These are phyloP conservation scores for Sporothrix variecibatus DNA, from an alignment of 2,329 filamentous ascomycete species.

Conservation along the genomic window DNA sequence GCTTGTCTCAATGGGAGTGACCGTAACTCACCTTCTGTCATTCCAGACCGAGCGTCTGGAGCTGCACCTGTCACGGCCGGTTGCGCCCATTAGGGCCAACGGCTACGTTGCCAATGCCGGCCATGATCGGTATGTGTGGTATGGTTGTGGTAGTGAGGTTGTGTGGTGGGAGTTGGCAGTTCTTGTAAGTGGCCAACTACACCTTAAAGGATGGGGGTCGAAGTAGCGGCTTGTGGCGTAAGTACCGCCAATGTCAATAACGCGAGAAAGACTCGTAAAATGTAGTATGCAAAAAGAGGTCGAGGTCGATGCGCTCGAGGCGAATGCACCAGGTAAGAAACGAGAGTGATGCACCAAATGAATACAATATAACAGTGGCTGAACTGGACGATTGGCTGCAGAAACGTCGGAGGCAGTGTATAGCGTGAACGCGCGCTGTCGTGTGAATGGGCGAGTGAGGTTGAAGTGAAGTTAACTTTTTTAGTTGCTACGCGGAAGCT, in stretches of 20 bases:
- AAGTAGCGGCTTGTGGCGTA: background rate
- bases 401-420: background rate
- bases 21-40: conserved; percentile 25
- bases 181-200: too few relatives aligned
- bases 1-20: background rate
- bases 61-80: background rate
- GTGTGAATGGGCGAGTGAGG: conserved; percentile 7
- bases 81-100: background rate
- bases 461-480: conserved; percentile 8
- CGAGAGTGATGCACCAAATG: background rate
- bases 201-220: background rate
- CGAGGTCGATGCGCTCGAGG: too few relatives aligned
- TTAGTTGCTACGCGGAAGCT: background rate
- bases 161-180: background rate
- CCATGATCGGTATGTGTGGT: background rate
- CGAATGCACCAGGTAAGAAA: background rate
- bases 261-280: background rate
- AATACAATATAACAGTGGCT: background rate
- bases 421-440: background rate
- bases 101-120: background rate
- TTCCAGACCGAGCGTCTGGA: conserved; percentile 6
- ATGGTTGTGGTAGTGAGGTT: background rate
- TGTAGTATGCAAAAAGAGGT: background rate
- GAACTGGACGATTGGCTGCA: background rate
- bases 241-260: background rate